Evolutionary conservation across 2,329 filamentous ascomycete genomes (phyloP).

Genomic region (Furcasterigmium furcatum): DNA sequence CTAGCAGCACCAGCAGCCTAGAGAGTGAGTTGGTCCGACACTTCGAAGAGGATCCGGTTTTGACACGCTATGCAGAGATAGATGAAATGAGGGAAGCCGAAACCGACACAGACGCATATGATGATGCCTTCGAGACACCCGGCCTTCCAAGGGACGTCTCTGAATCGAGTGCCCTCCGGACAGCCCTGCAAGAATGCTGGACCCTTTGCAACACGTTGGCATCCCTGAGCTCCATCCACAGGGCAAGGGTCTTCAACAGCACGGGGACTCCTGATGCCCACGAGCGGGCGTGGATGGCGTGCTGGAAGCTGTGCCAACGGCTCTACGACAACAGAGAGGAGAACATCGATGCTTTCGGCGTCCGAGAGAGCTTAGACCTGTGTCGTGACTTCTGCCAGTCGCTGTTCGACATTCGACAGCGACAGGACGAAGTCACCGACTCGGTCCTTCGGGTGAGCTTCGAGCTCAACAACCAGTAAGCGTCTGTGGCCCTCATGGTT

Average conservation of each 20-base stretch:
- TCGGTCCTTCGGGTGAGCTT: constrained; percentile 90
- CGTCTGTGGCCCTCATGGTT: constrained; percentile 1
- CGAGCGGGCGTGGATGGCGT: constrained; percentile 88
- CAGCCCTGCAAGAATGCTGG: constrained; percentile 86
- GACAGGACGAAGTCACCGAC: constrained; percentile 75
- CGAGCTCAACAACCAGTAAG: constrained; percentile 86
- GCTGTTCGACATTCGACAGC: constrained; percentile 79
- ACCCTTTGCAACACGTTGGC: constrained; percentile 89
- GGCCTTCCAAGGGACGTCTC: constrained; percentile 43
- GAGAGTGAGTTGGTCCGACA: constrained; percentile 58
- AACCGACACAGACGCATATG: constrained; percentile 53
- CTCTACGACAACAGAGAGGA: constrained; percentile 81
- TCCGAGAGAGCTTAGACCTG: constrained; percentile 75
- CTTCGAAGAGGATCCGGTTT: constrained; percentile 5
- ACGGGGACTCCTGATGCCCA: constrained; percentile 73
- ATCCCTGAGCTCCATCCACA: constrained; percentile 78
- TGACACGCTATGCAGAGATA: constrained; percentile 43
- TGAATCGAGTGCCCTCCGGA: constrained; percentile 66
- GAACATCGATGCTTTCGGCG: constrained; percentile 60
- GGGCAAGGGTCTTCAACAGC: constrained; percentile 73
- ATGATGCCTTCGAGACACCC: constrained; percentile 42
- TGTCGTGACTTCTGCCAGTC: constrained; percentile 92
- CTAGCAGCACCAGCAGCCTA: constrained; percentile 70
- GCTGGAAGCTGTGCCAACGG: constrained; percentile 88
- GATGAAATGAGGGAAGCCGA: constrained; percentile 51